These are phyloP conservation scores for Amanita thiersii DNA, from an alignment of 768 basidiomycete species.

Conservation along the genomic window DNA sequence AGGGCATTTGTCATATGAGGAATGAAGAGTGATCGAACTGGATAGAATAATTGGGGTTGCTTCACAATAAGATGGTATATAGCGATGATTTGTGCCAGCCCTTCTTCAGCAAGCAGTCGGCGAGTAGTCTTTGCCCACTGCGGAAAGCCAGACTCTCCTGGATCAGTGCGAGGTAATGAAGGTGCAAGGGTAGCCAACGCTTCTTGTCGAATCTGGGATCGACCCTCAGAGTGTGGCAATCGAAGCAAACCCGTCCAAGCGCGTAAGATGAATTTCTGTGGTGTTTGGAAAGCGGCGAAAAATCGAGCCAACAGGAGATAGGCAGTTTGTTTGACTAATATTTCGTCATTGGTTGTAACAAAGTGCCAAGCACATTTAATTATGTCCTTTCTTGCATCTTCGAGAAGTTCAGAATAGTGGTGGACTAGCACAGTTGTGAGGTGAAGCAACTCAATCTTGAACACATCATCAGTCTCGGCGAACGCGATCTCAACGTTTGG, in stretches of 20 bases:
- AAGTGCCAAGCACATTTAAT: constrained; percentile 92
- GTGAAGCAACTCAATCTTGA: constrained; percentile 87
- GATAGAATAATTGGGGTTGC: constrained; percentile 87
- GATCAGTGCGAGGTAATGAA: constrained; percentile 59
- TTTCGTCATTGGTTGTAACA: constrained; percentile 71
- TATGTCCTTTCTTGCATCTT: constrained; percentile 81
- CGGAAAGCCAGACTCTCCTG: constrained; percentile 50
- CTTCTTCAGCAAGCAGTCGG: constrained; percentile 83
- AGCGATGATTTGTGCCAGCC: constrained; percentile 58
- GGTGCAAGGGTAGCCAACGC: constrained; percentile 85
- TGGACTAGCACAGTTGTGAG: constrained; percentile 86
- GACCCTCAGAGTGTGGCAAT: constrained; percentile 64
- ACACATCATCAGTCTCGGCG: constrained; percentile 65
- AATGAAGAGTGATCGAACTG: constrained; percentile 86
- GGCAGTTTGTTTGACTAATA: constrained; percentile 87
- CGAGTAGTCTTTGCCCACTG: constrained; percentile 86
- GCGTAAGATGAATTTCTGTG: constrained; percentile 82
- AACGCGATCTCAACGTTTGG: constrained; percentile 57
- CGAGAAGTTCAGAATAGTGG: constrained; percentile 70
- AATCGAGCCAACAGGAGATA: constrained; percentile 89
- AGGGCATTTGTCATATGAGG: constrained; percentile 90
- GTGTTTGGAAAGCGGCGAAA: constrained; percentile 82
- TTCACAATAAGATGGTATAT: constrained; percentile 92
- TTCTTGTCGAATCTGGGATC: constrained; percentile 68
- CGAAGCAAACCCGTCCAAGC: constrained; percentile 89